Base-by-base conservation (phyloP, 2,329 filamentous ascomycete species). In the Plenodomus biglobosus region DNA sequence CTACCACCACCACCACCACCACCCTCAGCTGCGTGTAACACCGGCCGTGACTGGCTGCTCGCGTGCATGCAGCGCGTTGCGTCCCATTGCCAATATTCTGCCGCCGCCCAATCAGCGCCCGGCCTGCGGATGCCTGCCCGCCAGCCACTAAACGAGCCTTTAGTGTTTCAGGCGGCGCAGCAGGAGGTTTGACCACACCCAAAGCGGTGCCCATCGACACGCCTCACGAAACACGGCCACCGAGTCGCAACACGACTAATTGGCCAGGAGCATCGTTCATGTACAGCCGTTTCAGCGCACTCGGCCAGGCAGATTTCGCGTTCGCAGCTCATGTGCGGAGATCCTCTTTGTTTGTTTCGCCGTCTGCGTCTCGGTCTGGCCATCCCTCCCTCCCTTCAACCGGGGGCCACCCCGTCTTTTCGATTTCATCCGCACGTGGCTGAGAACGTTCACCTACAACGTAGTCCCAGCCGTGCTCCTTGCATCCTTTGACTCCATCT, bases 81-180 rank as follows among this genome's bases (percentile, higher is more conserved):
- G 55, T 46, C 44, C 61, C 52, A 59, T 62, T 64, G 62, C 61
- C 64, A 66, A 67, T 68, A 65, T 53, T 52, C 41, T 34, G 36
- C 37, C 42, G 17, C 36, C 40, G 16, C 18, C 66, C 65, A 68
- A 68, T 66, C 56, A 58, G 38, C 24, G 21, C 13, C 27, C 17
- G n/a, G 35, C 43, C 36, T 42, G 42, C 54, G 49, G 48, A 55
- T 34, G 56, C 40, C 59, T 61, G 49, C 40, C 44, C 40, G 39
- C 35, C 40, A 38, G 41, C 55, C 52, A 32, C 52, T 59, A 55
- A 52, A 46, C 55, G 48, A 50, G 38, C 46, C 49, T 52, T 43
- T 52, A 50, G 50, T 63, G 65, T 66, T 67, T 68, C 66, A 69
- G 55, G 48, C 55, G 44, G 41, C 47, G 52, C 46, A 50, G 46